A percentile compares a stretch with the other conserved stretches of the same genome.
Conservation (phyloP, 2,329 filamentous ascomycete species). For the Hypoxylon sp. region DNA sequence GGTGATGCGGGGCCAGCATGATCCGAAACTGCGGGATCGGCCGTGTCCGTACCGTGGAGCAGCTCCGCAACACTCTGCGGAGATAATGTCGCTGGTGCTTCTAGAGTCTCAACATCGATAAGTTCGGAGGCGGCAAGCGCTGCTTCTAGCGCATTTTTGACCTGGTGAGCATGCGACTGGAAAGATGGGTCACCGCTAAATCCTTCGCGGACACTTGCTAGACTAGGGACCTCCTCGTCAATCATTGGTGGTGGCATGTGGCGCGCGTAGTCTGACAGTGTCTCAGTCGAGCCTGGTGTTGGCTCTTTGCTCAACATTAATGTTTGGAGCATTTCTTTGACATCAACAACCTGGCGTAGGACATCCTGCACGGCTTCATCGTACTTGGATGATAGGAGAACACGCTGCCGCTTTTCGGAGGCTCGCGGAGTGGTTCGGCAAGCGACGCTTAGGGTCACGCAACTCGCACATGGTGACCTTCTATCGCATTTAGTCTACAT, state of each 20-base stretch:
- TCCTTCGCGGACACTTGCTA: conserved; percentile 46
- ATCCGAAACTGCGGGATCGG: neutral
- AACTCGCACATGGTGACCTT: conserved; percentile 52
- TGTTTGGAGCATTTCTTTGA: conserved; percentile 48
- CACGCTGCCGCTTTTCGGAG: conserved; percentile 53
- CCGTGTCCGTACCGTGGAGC: conserved; percentile 21
- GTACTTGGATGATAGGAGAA: conserved; percentile 52
- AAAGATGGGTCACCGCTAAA: conserved; percentile 52
- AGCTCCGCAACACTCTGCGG: conserved; percentile 26
- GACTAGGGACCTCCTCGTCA: conserved; percentile 49
- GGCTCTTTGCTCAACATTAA: conserved; percentile 41
- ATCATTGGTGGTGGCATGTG: conserved; percentile 49
- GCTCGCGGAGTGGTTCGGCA: conserved; percentile 48
- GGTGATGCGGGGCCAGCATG: neutral
- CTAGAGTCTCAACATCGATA: conserved; percentile 18
- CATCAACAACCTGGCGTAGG: conserved; percentile 49
- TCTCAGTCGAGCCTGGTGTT: conserved; percentile 9
- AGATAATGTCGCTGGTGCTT: conserved; percentile 14
- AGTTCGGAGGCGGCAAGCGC: conserved; percentile 46
- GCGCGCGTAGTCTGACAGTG: conserved; percentile 23
- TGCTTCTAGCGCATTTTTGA: conserved; percentile 44
- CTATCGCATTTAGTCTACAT: conserved; percentile 53
- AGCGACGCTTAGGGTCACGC: conserved; percentile 49
- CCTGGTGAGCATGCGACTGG: conserved; percentile 48
- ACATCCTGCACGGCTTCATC: conserved; percentile 54